These are phyloP conservation scores for Haematococcus lacustris DNA, from an alignment of 139 green algal species.

Conservation along the genomic window DNA sequence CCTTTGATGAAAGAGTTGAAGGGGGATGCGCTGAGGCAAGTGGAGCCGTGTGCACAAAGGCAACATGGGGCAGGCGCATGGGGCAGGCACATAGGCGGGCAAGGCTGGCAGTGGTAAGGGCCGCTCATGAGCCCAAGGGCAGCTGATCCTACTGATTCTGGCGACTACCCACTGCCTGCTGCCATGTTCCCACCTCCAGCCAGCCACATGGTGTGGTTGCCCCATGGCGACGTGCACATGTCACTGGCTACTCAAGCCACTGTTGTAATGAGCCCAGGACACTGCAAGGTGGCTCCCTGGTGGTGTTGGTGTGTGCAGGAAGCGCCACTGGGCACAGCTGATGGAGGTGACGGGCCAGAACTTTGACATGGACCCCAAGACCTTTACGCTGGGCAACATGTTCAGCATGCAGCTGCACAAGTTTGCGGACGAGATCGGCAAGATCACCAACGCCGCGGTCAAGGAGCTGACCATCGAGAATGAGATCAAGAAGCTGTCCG, in stretches of 20 bases:
- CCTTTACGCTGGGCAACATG: slow-evolving; percentile 76
- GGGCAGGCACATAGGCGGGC: not conserved
- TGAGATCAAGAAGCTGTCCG: slow-evolving; percentile 74
- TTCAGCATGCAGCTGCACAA: slow-evolving; percentile 72
- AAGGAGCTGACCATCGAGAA: slow-evolving; percentile 87
- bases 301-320: slow-evolving; percentile 23
- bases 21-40: slow-evolving; percentile 59
- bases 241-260: no score
- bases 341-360: slow-evolving; percentile 68
- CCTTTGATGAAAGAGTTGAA: slow-evolving; percentile 80
- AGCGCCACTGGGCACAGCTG: slow-evolving; percentile 72
- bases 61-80: slow-evolving; percentile 7
- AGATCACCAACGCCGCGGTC: slow-evolving; percentile 61
- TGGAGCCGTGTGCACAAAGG: not conserved
- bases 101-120: not conserved
- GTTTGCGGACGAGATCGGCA: slow-evolving; percentile 58
- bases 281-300: no score
- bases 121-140: no score
- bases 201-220: no score
- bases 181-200: no score
- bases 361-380: slow-evolving; percentile 79
- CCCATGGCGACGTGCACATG: no score
- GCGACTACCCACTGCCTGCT: not conserved
- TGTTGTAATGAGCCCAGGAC: no score
- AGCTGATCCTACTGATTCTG: no score